phyloP scores from a whole-genome alignment of 2,329 filamentous ascomycete genomes.

The Hortaea sp. region DNA sequence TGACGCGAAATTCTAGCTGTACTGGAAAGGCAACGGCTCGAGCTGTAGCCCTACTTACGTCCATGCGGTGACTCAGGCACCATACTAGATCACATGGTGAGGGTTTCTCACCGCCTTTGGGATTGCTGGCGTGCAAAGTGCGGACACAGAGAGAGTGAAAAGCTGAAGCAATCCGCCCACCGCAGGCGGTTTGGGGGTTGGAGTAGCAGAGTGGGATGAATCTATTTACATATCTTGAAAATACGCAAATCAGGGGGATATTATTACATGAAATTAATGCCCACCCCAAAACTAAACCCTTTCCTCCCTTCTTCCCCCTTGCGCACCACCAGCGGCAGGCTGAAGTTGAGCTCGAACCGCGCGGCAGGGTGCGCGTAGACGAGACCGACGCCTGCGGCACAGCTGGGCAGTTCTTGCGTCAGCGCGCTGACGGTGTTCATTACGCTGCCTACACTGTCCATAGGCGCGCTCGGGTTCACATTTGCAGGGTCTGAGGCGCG shows the following conservation, averaged over 20 bases:
- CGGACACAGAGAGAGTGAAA: neutral
- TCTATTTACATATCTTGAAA: no score
- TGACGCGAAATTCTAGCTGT: constrained; percentile 15
- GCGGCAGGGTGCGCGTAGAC: constrained; percentile 94
- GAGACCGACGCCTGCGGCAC: constrained; percentile 77
- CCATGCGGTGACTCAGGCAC: constrained; percentile 28
- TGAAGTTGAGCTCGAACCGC: constrained; percentile 92
- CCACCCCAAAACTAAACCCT: constrained; percentile 88
- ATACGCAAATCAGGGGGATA: no score
- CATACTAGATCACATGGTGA: constrained; percentile 27
- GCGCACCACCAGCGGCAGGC: constrained; percentile 70
- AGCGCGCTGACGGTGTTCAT: constrained; percentile 59
- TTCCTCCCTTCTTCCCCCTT: constrained; percentile 82
- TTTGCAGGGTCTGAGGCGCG: constrained; percentile 25
- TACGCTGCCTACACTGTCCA: constrained; percentile 46
- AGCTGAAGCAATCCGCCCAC: no score
- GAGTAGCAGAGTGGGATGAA: no score
- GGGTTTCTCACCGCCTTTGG: constrained; percentile 14
- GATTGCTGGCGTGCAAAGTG: no score
- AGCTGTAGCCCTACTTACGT: constrained; percentile 29
- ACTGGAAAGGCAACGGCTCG: constrained; percentile 27
- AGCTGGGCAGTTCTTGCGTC: constrained; percentile 65
- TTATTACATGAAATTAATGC: constrained; percentile 79
- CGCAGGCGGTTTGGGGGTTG: no score
- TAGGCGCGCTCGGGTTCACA: constrained; percentile 26